phyloP scores from a whole-genome alignment of 805 yeast genomes.

The Hemisphaericaspora nanyangensis region DNA sequence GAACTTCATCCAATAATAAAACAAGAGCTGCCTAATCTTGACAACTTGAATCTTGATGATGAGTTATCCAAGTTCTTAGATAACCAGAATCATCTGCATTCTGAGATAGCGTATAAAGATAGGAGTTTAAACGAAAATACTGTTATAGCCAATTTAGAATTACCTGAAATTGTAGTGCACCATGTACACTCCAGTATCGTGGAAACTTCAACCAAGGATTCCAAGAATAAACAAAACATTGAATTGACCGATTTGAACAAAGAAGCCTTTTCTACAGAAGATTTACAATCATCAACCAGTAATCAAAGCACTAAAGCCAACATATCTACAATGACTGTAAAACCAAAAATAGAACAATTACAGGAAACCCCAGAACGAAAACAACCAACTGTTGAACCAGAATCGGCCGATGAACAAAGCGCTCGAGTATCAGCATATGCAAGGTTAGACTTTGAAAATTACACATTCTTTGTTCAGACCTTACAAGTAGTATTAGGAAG shows the following conservation, averaged over 20 bases:
- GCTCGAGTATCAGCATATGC: constrained; percentile 58
- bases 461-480: constrained; percentile 94
- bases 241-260: neutral
- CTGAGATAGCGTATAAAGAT: neutral
- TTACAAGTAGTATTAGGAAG: constrained; percentile 93
- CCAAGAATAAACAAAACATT: neutral
- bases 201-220: neutral
- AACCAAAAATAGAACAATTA: neutral
- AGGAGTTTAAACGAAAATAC: neutral
- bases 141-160: neutral
- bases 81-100: neutral
- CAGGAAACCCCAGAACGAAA: neutral
- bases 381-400: neutral
- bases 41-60: constrained; percentile 10
- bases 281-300: too few species aligned
- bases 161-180: neutral
- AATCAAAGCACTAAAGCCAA: neutral
- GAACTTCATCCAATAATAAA: neutral
- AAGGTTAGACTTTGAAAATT: constrained; percentile 83
- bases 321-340: neutral
- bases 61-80: constrained; percentile 10
- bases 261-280: too few species aligned
- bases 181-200: too few species aligned
- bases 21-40: constrained; percentile 1
- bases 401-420: constrained; percentile 9